Evolutionary conservation across 495 filamentous ascomycete genomes (phyloP).

Genomic region (Elasticomyces elasticus): DNA sequence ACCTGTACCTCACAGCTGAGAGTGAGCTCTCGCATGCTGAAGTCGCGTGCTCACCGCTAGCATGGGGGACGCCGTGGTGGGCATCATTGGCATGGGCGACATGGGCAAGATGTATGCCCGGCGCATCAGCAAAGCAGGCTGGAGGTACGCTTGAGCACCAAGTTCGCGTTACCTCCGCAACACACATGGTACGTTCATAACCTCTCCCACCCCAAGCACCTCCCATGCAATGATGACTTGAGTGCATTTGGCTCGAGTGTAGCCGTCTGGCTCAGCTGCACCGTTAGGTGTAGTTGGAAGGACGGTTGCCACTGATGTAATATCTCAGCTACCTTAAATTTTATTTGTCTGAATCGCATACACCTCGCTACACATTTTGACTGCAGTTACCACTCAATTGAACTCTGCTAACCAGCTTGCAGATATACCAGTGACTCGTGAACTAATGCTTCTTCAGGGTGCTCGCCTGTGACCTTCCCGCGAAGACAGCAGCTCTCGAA

Average conservation of each 20-base stretch:
- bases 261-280: constrained; percentile 32
- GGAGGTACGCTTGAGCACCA: constrained; percentile 60
- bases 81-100: constrained; percentile 97
- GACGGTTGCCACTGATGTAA: constrained; percentile 80
- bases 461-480: constrained; percentile 84
- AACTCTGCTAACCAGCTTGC: neutral
- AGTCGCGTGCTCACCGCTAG: neutral
- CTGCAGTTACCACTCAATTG: neutral
- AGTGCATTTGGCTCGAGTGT: constrained; percentile 99
- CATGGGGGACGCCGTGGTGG: constrained; percentile 41
- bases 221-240: constrained; percentile 79
- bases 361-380: neutral
- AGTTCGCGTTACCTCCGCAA: neutral
- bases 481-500: constrained; percentile 66
- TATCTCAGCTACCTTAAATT: constrained; percentile 88
- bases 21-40: neutral
- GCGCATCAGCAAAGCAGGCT: constrained; percentile 76
- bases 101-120: constrained; percentile 99
- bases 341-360: constrained; percentile 64
- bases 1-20: too few species aligned
- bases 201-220: constrained; percentile 15
- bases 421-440: neutral
- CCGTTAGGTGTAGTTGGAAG: constrained; percentile 11
- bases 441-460: constrained; percentile 50
- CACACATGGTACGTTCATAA: constrained; percentile 15